Base-by-base conservation (phyloP, 805 yeast genomes). In the Pichia insulana region DNA sequence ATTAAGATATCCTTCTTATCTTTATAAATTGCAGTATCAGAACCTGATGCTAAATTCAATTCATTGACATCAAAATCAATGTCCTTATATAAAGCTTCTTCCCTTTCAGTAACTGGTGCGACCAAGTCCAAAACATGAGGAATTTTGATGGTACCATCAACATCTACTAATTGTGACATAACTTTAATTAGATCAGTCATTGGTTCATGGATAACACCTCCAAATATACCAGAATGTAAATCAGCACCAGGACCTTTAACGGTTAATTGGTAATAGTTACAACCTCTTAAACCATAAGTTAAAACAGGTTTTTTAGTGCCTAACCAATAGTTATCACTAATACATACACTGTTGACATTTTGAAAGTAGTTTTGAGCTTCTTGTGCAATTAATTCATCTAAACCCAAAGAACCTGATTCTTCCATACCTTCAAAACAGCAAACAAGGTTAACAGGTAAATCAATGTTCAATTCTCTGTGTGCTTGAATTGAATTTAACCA, bases 341-440 rank as follows among this genome's bases (percentile, higher is more conserved):
- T 92, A 62, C 97, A 88, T 40, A 89, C 96, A 30, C 96, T 88
- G 60, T 90, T 95, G 39, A 89, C 95, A 34, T 77, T 80, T 62
- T 83, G 80, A 72, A 92, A 92, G 65, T 87, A 92, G 32, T 65
- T 62, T 41, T 73, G 63, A 42, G 95, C 89, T 68, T 92, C 97
- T 34, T 69, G 64, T 39, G 79, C 80, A 56, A 92, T 83, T 56
- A 92, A 74, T 30, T 69, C 78, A 53, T 90, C 98, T 50, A 92
- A 74, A 30, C 97, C 97, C 39, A 86, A 65, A 28, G 96, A 87
- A 19, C 99, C 99, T 50, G 89, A 80, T 68, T 92, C 99, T 68
- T 92, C 99, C 99, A 92, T 92, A 48, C 98, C 97, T 68, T 92
- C 99, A 57, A 92, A 92, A 65, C 96, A 87, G 61, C 84, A 82